Evolutionary conservation across 306 rosid species (phyloP).

Genomic region (Psophocarpus tetragonolobus): DNA sequence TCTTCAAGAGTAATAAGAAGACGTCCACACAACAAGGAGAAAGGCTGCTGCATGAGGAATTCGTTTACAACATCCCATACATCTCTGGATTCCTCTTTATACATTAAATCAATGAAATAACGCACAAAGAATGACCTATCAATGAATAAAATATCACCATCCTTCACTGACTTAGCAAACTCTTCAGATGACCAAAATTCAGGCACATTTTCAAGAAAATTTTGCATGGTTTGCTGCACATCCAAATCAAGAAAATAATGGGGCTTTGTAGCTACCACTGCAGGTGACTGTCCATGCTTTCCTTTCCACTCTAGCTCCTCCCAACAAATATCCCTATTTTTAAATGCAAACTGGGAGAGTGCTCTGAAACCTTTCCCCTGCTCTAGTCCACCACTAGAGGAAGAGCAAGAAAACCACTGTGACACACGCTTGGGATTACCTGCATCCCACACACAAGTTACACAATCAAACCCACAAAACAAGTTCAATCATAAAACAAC

Average conservation of each 20-base stretch:
- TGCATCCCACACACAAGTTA: slow-evolving; percentile 46
- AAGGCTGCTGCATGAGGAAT: slow-evolving; percentile 67
- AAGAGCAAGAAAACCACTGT: slow-evolving; percentile 72
- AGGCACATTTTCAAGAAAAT: slow-evolving; percentile 80
- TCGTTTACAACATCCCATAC: slow-evolving; percentile 67
- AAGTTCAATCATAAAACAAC: background rate
- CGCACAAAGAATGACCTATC: slow-evolving; percentile 65
- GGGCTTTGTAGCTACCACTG: slow-evolving; percentile 95
- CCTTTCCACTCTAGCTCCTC: slow-evolving; percentile 98
- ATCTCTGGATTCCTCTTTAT: slow-evolving; percentile 60
- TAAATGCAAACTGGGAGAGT: slow-evolving; percentile 77
- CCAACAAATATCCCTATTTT: slow-evolving; percentile 87
- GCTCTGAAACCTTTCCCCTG: slow-evolving; percentile 82
- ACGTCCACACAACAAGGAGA: slow-evolving; percentile 72
- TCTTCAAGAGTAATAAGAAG: slow-evolving; percentile 84
- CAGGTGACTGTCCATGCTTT: slow-evolving; percentile 96
- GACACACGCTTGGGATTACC: slow-evolving; percentile 67
- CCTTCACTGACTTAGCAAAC: slow-evolving; percentile 76
- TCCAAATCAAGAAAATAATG: slow-evolving; percentile 93
- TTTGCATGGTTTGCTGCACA: slow-evolving; percentile 65
- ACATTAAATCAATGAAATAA: slow-evolving; percentile 71
- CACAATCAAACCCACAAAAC: slow-evolving; percentile 36
- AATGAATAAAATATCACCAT: slow-evolving; percentile 72
- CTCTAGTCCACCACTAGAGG: slow-evolving; percentile 56
- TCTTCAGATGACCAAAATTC: slow-evolving; percentile 91